A percentile compares a stretch with the other conserved stretches of the same genome.
Evolutionary conservation across 805 yeast genomes (phyloP).

Genomic region (Cyberlindnera saturnus): DNA sequence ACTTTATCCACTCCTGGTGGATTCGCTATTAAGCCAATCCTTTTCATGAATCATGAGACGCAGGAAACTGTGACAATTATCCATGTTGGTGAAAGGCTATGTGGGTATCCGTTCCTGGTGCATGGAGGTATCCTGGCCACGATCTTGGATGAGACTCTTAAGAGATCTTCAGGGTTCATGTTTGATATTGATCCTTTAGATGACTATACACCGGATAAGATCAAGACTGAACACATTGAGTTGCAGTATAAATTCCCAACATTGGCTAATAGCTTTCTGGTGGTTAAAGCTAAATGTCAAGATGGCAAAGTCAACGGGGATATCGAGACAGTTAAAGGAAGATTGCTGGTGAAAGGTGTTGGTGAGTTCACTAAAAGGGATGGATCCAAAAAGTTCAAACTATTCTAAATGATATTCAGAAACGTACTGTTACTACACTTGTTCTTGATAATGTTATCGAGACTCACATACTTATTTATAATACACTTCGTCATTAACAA

Average conservation of each 20-base stretch:
- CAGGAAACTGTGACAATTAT: conserved; percentile 60
- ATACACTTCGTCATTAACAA: conserved; percentile 32
- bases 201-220: conserved; percentile 34
- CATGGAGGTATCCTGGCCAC: conserved; percentile 90
- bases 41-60: conserved; percentile 51
- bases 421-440: not conserved
- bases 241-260: conserved; percentile 66
- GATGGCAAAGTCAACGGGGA: conserved; percentile 40
- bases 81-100: conserved; percentile 70
- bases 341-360: conserved; percentile 49
- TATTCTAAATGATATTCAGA: too few species aligned
- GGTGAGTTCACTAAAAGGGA: conserved; percentile 33
- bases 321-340: conserved; percentile 48
- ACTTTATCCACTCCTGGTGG: conserved; percentile 73
- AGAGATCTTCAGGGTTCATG: conserved; percentile 41
- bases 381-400: too few species aligned
- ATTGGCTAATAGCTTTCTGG: conserved; percentile 68
- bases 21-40: conserved; percentile 64
- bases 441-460: not conserved
- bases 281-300: conserved; percentile 48
- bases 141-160: conserved; percentile 68
- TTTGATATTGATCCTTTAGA: conserved; percentile 25
- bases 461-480: not conserved
- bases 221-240: conserved; percentile 43
- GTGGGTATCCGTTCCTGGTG: conserved; percentile 82